Percentiles rank a stretch among this genome's conserved stretches.
These are phyloP conservation scores for Fusarium annulatum DNA, from an alignment of 2,329 filamentous ascomycete genomes.

Conservation along the genomic window DNA sequence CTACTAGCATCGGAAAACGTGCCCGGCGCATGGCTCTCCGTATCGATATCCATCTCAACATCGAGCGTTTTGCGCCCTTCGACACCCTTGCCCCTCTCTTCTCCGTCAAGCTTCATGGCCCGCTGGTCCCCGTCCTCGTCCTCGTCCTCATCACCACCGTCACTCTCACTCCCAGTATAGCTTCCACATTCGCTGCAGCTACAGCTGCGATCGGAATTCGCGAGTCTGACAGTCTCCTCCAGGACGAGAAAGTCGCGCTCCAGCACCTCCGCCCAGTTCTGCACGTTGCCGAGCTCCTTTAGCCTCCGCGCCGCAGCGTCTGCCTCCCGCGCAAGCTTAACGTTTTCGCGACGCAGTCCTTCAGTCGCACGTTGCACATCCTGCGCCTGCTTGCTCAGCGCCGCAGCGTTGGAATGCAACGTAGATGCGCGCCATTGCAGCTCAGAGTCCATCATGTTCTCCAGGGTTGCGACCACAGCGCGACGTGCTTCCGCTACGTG, in stretches of 20 bases:
- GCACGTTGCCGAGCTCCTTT: conserved; percentile 83
- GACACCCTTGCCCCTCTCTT: conserved; percentile 18
- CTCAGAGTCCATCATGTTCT: conserved; percentile 75
- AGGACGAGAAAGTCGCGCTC: conserved; percentile 73
- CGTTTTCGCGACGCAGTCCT: conserved; percentile 70
- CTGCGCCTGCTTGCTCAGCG: conserved; percentile 74
- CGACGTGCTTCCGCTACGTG: conserved; percentile 67
- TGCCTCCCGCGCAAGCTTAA: conserved; percentile 72
- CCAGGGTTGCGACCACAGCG: conserved; percentile 71
- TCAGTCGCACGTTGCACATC: conserved; percentile 71
- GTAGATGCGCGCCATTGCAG: conserved; percentile 74
- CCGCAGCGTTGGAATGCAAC: conserved; percentile 75
- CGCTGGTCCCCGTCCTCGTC: conserved; percentile 28
- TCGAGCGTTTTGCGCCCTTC: conserved; percentile 27
- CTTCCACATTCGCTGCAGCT: conserved; percentile 55
- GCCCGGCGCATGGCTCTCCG: conserved; percentile 36
- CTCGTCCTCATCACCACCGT: conserved; percentile 29
- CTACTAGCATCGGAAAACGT: conserved; percentile 53
- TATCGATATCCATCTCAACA: conserved; percentile 39
- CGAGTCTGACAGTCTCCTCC: conserved; percentile 72
- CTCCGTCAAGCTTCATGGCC: conserved; percentile 36
- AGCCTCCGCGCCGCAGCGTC: conserved; percentile 71
- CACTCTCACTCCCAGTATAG: conserved; percentile 45
- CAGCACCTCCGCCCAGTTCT: conserved; percentile 89
- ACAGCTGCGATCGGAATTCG: conserved; percentile 53